These are phyloP conservation scores for Phytophthora capsici DNA, from an alignment of 352 stramenopile genomes.

Conservation along the genomic window DNA sequence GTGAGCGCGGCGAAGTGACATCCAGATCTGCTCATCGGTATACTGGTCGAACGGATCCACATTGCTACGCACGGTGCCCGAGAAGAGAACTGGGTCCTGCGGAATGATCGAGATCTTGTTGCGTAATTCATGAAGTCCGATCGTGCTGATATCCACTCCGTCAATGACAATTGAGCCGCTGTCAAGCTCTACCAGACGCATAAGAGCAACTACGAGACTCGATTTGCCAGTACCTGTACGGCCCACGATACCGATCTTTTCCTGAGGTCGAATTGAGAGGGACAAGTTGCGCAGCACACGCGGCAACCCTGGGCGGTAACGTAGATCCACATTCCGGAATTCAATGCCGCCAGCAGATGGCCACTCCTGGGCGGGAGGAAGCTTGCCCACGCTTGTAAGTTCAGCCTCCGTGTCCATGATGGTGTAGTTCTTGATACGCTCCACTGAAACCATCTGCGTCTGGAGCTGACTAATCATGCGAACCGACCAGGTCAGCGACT, in stretches of 20 bases:
- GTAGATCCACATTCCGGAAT: slow-evolving; percentile 89
- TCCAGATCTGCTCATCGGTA: slow-evolving; percentile 87
- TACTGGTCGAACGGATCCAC: slow-evolving; percentile 93
- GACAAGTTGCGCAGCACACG: slow-evolving; percentile 75
- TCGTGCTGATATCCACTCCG: slow-evolving; percentile 57
- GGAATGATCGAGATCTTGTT: slow-evolving; percentile 89
- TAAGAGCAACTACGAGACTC: slow-evolving; percentile 90
- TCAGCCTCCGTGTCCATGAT: slow-evolving; percentile 73
- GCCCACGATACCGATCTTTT: slow-evolving; percentile 90
- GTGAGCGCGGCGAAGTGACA: slow-evolving; percentile 82
- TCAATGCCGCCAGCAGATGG: slow-evolving; percentile 78
- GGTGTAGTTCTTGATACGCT: slow-evolving; percentile 78
- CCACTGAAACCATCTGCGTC: slow-evolving; percentile 81
- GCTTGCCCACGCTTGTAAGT: slow-evolving; percentile 89
- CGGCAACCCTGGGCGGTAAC: slow-evolving; percentile 85
- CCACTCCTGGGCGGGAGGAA: slow-evolving; percentile 72
- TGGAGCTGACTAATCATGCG: slow-evolving; percentile 80
- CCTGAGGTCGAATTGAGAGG: slow-evolving; percentile 75
- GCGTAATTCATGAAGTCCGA: slow-evolving; percentile 62
- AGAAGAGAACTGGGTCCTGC: slow-evolving; percentile 96
- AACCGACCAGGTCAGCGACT: slow-evolving; percentile 83
- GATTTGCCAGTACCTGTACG: slow-evolving; percentile 91
- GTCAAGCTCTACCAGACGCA: slow-evolving; percentile 92
- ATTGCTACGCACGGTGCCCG: slow-evolving; percentile 91
- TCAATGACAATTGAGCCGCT: slow-evolving; percentile 68